Conservation (phyloP, 1,284 basidiomycete genomes). For the Naganishia albida region DNA sequence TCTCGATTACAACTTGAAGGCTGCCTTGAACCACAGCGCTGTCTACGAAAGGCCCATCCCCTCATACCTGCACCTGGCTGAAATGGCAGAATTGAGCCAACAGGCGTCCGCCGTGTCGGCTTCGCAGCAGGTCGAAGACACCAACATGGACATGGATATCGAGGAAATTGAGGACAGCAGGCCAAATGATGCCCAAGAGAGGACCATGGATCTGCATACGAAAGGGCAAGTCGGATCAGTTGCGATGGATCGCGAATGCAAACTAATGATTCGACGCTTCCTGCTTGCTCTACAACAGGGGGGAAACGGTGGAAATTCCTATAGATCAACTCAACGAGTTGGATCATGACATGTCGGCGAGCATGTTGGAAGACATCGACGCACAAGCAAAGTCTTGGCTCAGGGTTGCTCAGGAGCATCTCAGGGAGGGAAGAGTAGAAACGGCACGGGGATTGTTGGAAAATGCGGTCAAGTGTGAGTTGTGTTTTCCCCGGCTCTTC, state of each 20-base stretch:
- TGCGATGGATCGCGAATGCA: no score
- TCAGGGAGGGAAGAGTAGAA: slow-evolving; percentile 44
- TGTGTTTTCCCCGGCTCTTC: no score
- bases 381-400: slow-evolving; percentile 55
- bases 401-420: slow-evolving; percentile 52
- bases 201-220: slow-evolving; percentile 15
- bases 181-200: slow-evolving; percentile 5
- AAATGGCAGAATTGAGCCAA: slow-evolving; percentile 22
- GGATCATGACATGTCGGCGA: slow-evolving; percentile 48
- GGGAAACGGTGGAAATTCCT: slow-evolving; percentile 47
- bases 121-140: slow-evolving; percentile 6
- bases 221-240: slow-evolving; percentile 8
- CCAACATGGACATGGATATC: slow-evolving; percentile 27
- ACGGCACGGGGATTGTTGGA: slow-evolving; percentile 49
- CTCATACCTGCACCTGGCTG: neutral
- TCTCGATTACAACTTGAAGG: neutral
- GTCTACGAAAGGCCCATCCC: no score
- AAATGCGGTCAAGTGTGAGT: slow-evolving; percentile 51
- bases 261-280: neutral
- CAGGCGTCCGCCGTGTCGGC: slow-evolving; percentile 6
- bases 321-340: slow-evolving; percentile 51
- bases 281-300: slow-evolving; percentile 8
- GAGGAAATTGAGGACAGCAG: slow-evolving; percentile 14
- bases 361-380: slow-evolving; percentile 48
- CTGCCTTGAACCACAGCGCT: no score